These are phyloP conservation scores for Peniophora sp. DNA, from an alignment of 1,284 basidiomycete species.

Conservation along the genomic window DNA sequence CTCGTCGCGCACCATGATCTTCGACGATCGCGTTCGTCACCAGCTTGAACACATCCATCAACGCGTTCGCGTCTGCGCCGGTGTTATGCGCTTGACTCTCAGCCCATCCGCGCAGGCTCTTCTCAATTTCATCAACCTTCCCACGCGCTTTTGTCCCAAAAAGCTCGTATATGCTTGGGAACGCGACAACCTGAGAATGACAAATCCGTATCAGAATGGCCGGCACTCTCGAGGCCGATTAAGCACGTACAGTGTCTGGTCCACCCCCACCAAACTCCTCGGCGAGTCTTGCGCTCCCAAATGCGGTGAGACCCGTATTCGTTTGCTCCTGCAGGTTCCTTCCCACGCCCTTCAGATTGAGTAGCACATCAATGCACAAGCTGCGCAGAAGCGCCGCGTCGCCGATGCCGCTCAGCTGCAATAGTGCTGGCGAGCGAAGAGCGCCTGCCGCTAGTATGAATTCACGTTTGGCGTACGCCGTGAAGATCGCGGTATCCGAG, in stretches of 20 bases:
- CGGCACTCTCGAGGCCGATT: too few relatives aligned
- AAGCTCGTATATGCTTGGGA: conserved; percentile 37
- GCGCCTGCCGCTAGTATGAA: conserved; percentile 24
- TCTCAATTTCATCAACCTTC: conserved; percentile 25
- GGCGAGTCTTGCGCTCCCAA: conserved; percentile 18
- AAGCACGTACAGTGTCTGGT: conserved; percentile 26
- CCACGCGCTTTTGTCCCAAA: conserved; percentile 27
- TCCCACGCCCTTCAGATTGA: conserved; percentile 34
- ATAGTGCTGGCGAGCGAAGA: conserved; percentile 28
- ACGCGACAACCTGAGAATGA: conserved; percentile 30
- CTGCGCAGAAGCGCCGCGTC: conserved; percentile 28
- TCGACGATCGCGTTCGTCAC: conserved; percentile 38
- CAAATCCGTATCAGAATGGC: too few relatives aligned
- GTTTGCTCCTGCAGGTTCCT: conserved; percentile 43
- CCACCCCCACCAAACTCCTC: conserved; percentile 28
- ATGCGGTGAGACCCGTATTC: conserved; percentile 32
- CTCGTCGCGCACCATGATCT: conserved; percentile 26
- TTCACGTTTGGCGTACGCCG: conserved; percentile 16
- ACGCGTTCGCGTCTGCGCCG: conserved; percentile 26
- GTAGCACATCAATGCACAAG: conserved; percentile 28
- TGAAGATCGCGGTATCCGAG: conserved; percentile 7
- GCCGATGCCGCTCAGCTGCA: conserved; percentile 39
- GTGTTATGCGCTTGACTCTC: conserved; percentile 29
- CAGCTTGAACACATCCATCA: conserved; percentile 31
- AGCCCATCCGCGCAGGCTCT: conserved; percentile 30